phyloP scores from a whole-genome alignment of 2,329 filamentous ascomycete genomes.

The Neodidymelliopsis sp. region DNA sequence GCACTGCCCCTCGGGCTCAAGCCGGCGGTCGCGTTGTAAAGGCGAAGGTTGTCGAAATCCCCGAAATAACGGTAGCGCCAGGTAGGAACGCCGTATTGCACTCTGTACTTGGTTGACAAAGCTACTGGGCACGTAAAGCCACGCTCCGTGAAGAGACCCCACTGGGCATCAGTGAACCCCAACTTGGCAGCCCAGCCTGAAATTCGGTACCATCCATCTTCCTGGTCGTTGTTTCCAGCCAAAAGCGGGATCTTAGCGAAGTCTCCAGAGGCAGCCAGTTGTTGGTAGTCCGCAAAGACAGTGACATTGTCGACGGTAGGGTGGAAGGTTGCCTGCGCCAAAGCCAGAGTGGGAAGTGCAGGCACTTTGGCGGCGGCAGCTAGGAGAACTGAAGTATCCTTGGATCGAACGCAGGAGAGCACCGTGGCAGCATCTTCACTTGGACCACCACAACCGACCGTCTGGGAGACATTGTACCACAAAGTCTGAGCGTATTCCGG shows the following conservation, averaged over 20 bases:
- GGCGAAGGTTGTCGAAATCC: constrained; percentile 45
- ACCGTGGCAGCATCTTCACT: constrained; percentile 33
- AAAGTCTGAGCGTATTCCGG: constrained; percentile 31
- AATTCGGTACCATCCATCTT: constrained; percentile 40
- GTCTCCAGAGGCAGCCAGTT: constrained; percentile 27
- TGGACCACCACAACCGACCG: constrained; percentile 45
- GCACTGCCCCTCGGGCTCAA: constrained; percentile 39
- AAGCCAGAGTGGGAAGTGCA: constrained; percentile 33
- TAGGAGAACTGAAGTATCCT: constrained; percentile 29
- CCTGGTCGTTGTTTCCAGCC: constrained; percentile 34
- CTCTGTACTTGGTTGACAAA: constrained; percentile 27
- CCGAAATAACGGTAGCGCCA: constrained; percentile 50
- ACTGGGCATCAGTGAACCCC: constrained; percentile 32
- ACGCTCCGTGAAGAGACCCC: constrained; percentile 33
- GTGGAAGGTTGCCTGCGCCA: constrained; percentile 38
- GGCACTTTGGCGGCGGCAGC: constrained; percentile 38
- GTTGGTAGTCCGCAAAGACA: constrained; percentile 40
- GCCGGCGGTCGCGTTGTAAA: constrained; percentile 39
- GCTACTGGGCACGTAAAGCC: constrained; percentile 37
- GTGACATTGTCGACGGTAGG: constrained; percentile 42
- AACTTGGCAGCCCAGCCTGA: constrained; percentile 30
- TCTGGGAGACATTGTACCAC: constrained; percentile 50
- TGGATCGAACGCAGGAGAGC: constrained; percentile 48
- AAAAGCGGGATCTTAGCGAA: constrained; percentile 37
- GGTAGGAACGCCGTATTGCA: constrained; percentile 38